Conservation (phyloP, 371 early-diverging fungal species). For the Actinomucor elegans region DNA sequence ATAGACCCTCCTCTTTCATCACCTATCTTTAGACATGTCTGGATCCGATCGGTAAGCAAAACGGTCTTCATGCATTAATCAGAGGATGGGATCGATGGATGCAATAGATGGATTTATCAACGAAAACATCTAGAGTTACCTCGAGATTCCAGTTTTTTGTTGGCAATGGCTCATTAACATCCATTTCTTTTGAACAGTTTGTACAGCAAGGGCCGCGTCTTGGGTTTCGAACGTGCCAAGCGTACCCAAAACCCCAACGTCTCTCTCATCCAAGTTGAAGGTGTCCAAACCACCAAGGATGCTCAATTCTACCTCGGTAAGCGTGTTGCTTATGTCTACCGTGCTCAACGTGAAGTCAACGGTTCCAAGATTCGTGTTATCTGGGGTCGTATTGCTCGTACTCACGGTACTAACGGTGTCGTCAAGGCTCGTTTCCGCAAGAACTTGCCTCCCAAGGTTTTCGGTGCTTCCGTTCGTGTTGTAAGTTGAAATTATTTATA, state of each 20-base stretch:
- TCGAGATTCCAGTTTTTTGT: no score
- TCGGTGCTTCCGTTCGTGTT: slow-evolving; percentile 79
- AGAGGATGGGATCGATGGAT: slow-evolving; percentile 8
- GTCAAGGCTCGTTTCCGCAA: slow-evolving; percentile 93
- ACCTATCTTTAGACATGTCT: slow-evolving; percentile 27
- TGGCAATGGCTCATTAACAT: not conserved
- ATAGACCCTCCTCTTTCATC: slow-evolving; percentile 23
- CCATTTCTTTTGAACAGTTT: slow-evolving; percentile 64
- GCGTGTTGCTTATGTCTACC: slow-evolving; percentile 81
- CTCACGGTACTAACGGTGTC: slow-evolving; percentile 90
- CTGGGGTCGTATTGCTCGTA: slow-evolving; percentile 94
- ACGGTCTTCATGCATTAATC: not conserved
- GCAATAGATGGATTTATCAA: not conserved
- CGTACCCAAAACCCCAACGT: slow-evolving; percentile 86
- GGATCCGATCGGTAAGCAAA: slow-evolving; percentile 28
- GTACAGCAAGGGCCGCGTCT: slow-evolving; percentile 93
- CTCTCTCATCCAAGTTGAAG: slow-evolving; percentile 90
- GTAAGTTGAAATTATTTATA: slow-evolving; percentile 4
- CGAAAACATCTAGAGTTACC: not conserved
- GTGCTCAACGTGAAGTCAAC: slow-evolving; percentile 85
- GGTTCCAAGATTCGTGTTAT: slow-evolving; percentile 92
- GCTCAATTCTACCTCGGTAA: slow-evolving; percentile 88
- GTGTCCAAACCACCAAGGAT: slow-evolving; percentile 84
- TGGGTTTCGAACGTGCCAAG: slow-evolving; percentile 91
- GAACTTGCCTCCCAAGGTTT: slow-evolving; percentile 90